These are phyloP conservation scores for Geotrichum aggregatum DNA, from an alignment of 1,139 yeast species.

Conservation along the genomic window DNA sequence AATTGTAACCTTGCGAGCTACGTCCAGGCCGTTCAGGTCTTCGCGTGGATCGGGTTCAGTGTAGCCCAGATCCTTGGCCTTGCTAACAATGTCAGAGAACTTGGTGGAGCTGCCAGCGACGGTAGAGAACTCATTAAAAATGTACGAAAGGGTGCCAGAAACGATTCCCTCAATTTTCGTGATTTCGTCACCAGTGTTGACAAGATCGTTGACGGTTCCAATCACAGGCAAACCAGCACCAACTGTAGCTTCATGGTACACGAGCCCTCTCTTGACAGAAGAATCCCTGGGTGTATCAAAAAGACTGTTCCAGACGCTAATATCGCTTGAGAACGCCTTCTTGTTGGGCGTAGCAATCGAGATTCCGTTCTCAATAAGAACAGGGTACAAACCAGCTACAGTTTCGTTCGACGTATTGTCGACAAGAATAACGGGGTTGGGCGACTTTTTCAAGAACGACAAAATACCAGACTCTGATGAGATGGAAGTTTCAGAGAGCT, in stretches of 20 bases:
- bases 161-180: conserved; percentile 91
- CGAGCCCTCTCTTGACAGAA: conserved; percentile 61
- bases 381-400: conserved; percentile 73
- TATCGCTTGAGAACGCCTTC: conserved; percentile 88
- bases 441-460: conserved; percentile 58
- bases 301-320: conserved; percentile 73
- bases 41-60: conserved; percentile 99
- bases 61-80: conserved; percentile 88
- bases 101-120: conserved; percentile 54
- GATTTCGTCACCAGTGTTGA: conserved; percentile 88
- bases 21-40: conserved; percentile 95
- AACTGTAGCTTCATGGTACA: conserved; percentile 97
- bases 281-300: conserved; percentile 43
- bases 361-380: conserved; percentile 68
- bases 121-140: conserved; percentile 88
- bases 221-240: conserved; percentile 97
- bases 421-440: conserved; percentile 73
- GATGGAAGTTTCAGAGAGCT: conserved; percentile 52
- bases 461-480: conserved; percentile 46
- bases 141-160: conserved; percentile 91
- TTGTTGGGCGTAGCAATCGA: conserved; percentile 97
- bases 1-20: conserved; percentile 95
- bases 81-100: conserved; percentile 83
- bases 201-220: conserved; percentile 79
- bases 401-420: conserved; percentile 88